Conservation (phyloP, 2,329 filamentous ascomycete species). For the Arachnopeziza araneosa region DNA sequence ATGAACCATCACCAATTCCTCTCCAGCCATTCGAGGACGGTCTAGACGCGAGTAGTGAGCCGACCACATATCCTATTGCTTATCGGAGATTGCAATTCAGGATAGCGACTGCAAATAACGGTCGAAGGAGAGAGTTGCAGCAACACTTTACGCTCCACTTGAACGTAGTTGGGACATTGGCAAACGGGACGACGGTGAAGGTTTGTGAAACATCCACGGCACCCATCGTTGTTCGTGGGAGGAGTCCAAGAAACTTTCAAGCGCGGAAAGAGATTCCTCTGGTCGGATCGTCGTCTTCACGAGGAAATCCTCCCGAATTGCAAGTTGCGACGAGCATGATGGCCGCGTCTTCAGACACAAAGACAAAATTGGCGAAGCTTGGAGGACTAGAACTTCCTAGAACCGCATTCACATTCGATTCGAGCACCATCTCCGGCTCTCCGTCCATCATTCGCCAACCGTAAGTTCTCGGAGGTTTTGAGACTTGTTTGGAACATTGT, state of each 20-base stretch:
- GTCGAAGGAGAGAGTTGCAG: constrained; percentile 86
- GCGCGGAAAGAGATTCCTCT: constrained; percentile 89
- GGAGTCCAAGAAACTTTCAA: constrained; percentile 92
- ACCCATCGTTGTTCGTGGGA: constrained; percentile 87
- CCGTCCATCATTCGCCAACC: constrained; percentile 23
- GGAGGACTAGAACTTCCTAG: constrained; percentile 26
- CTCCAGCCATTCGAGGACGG: constrained; percentile 60
- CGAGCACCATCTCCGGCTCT: constrained; percentile 22
- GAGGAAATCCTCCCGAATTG: constrained; percentile 29
- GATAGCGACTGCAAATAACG: constrained; percentile 94
- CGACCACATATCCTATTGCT: constrained; percentile 84
- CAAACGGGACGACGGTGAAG: constrained; percentile 75
- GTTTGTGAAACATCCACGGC: constrained; percentile 81
- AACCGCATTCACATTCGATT: constrained; percentile 31
- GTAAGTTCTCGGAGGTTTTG: neutral
- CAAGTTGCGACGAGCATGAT: constrained; percentile 24
- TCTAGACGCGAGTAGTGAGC: constrained; percentile 49
- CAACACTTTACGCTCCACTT: constrained; percentile 91
- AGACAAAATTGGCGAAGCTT: constrained; percentile 21
- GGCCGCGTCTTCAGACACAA: constrained; percentile 17
- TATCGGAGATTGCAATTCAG: constrained; percentile 93
- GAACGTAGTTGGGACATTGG: constrained; percentile 77
- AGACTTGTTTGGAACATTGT: neutral
- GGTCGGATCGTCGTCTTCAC: constrained; percentile 30
- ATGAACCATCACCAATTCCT: constrained; percentile 79